Percentiles rank a stretch among this genome's conserved stretches.
Conservation (phyloP, 352 stramenopile species). For the Chrysophaeum taylorii region DNA sequence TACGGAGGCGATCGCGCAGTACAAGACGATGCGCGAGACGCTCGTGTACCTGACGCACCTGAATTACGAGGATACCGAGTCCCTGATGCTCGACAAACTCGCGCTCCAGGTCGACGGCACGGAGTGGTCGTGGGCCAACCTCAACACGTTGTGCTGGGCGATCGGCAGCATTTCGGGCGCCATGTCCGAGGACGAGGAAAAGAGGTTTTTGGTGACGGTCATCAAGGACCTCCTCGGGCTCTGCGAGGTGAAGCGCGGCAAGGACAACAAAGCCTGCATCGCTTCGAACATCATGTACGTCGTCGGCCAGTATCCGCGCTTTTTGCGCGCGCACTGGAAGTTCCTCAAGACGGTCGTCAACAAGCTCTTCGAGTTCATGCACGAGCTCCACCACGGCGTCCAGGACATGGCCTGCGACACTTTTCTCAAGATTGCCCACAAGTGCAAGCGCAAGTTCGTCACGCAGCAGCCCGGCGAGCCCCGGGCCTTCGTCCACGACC, state of each 20-base stretch:
- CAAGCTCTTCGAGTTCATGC: constrained; percentile 99
- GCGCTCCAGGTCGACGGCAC: constrained; percentile 61
- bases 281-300: constrained; percentile 99
- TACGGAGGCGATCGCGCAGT: constrained; percentile 96
- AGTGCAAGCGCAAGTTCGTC: constrained; percentile 93
- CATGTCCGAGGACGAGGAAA: constrained; percentile 98
- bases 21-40: constrained; percentile 98
- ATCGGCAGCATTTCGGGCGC: constrained; percentile 96
- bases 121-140: constrained; percentile 84
- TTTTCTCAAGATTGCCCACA: constrained; percentile 97
- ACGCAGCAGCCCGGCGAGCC: constrained; percentile 80
- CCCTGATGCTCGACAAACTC: constrained; percentile 97
- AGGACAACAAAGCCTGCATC: constrained; percentile 99
- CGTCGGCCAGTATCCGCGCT: constrained; percentile 97
- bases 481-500: constrained; percentile 87
- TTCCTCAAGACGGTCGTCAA: constrained; percentile 99
- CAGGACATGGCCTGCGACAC: constrained; percentile 99
- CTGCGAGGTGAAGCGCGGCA: constrained; percentile 93
- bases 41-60: constrained; percentile 99
- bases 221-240: constrained; percentile 97
- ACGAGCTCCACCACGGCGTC: constrained; percentile 96
- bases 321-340: constrained; percentile 98
- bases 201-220: constrained; percentile 97
- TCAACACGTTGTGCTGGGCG: constrained; percentile 99
- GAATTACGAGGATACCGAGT: constrained; percentile 97